Evolutionary conservation across 2,329 filamentous ascomycete genomes (phyloP).

Genomic region (Plenodomus biglobosus): DNA sequence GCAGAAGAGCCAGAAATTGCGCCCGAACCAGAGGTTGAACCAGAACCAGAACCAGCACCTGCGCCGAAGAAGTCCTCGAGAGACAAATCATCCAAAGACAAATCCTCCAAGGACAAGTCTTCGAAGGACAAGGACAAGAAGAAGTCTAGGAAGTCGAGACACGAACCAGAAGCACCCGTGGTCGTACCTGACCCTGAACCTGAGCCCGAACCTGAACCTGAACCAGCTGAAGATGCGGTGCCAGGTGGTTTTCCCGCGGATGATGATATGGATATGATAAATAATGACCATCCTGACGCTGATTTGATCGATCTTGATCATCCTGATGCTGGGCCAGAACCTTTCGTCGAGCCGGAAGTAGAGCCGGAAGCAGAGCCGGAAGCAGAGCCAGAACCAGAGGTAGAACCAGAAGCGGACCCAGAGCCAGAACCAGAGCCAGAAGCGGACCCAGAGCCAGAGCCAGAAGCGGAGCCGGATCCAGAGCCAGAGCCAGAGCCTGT

Average conservation of each 20-base stretch:
- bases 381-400: constrained; percentile 22
- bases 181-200: constrained; percentile 36
- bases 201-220: constrained; percentile 37
- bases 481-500: constrained; percentile 37
- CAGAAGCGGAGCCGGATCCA: constrained; percentile 31
- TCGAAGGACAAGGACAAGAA: constrained; percentile 24
- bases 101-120: constrained; percentile 24
- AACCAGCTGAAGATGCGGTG: constrained; percentile 41
- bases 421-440: constrained; percentile 33
- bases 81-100: constrained; percentile 23
- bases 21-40: constrained; percentile 12
- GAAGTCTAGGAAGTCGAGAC: constrained; percentile 34
- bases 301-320: constrained; percentile 36
- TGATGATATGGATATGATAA: constrained; percentile 36
- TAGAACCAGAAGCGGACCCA: constrained; percentile 28
- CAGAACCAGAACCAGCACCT: constrained; percentile 34
- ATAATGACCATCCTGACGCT: constrained; percentile 7
- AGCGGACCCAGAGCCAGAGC: too few species aligned
- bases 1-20: constrained; percentile 25
- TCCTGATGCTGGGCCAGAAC: constrained; percentile 3
- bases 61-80: constrained; percentile 30
- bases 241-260: constrained; percentile 53
- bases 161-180: constrained; percentile 24
- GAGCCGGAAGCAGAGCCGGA: constrained; percentile 35
- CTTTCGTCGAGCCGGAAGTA: constrained; percentile 14